phyloP scores from a whole-genome alignment of 2,329 filamentous ascomycete species.

The Diaporthe vexans region DNA sequence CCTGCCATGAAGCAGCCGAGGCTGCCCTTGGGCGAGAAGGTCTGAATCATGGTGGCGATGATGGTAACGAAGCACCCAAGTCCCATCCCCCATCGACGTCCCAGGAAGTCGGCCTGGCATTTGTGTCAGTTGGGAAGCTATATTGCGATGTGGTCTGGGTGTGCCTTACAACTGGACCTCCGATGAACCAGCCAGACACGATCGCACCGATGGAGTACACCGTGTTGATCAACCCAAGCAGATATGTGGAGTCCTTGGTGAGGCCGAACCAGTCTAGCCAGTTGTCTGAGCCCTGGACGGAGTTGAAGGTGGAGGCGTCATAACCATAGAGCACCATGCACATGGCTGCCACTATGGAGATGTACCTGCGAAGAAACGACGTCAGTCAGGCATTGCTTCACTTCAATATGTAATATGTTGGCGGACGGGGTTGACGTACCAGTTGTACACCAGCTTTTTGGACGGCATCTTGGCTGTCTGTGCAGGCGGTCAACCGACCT shows the following conservation, averaged over 20 bases:
- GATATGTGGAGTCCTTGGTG: slow-evolving; percentile 52
- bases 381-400: background rate
- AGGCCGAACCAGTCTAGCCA: slow-evolving; percentile 76
- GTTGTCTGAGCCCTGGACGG: slow-evolving; percentile 76
- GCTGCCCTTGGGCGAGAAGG: slow-evolving; percentile 71
- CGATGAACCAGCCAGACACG: slow-evolving; percentile 77
- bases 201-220: slow-evolving; percentile 80
- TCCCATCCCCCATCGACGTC: slow-evolving; percentile 76
- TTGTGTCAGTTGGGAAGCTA: background rate
- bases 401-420: background rate
- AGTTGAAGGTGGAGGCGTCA: slow-evolving; percentile 81
- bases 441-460: slow-evolving; percentile 48
- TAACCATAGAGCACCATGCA: slow-evolving; percentile 84
- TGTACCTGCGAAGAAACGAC: slow-evolving; percentile 63
- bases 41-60: slow-evolving; percentile 77
- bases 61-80: slow-evolving; percentile 75
- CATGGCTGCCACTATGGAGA: slow-evolving; percentile 77
- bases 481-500: slow-evolving; percentile 35
- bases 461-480: slow-evolving; percentile 45
- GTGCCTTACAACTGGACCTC: slow-evolving; percentile 67
- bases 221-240: slow-evolving; percentile 72
- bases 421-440: slow-evolving; percentile 36
- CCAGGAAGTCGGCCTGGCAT: slow-evolving; percentile 66
- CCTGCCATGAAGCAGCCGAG: slow-evolving; percentile 78
- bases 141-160: no score